Evolutionary conservation across 257 asterid species (phyloP).

Genomic region (Echites panduratus): DNA sequence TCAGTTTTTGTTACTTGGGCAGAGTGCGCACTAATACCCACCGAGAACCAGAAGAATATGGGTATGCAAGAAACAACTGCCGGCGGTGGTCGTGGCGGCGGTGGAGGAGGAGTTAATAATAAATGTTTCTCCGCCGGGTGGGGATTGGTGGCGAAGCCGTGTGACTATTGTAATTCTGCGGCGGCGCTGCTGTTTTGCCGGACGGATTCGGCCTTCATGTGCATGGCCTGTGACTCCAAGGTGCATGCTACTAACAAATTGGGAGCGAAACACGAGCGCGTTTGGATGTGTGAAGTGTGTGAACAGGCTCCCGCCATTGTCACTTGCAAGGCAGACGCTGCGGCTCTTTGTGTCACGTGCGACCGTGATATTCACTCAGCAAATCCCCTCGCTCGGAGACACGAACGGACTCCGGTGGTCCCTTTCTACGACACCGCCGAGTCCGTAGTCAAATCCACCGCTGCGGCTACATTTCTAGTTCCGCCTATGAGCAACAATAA

Average conservation of each 20-base stretch:
- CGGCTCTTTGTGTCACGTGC: conserved; percentile 66
- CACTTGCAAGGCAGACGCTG: conserved; percentile 77
- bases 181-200: conserved; percentile 74
- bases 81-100: conserved; percentile 18
- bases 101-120: conserved; percentile 19
- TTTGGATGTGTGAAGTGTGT: conserved; percentile 80
- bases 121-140: conserved; percentile 38
- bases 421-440: conserved; percentile 73
- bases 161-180: conserved; percentile 62
- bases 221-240: conserved; percentile 56
- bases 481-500: conserved; percentile 7
- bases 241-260: conserved; percentile 22
- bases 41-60: background rate
- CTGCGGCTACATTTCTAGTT: conserved; percentile 22
- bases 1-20: background rate
- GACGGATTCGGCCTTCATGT: conserved; percentile 52
- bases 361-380: conserved; percentile 80
- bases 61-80: conserved; percentile 7
- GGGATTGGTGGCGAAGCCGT: conserved; percentile 43
- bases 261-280: conserved; percentile 39
- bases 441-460: conserved; percentile 42
- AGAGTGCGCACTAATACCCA: background rate
- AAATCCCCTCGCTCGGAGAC: conserved; percentile 61
- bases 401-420: conserved; percentile 56
- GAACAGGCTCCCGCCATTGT: conserved; percentile 69